Percentiles rank a stretch among this genome's conserved stretches.
Evolutionary conservation across 108 stramenopile species (phyloP).

Genomic region (Nitzschia sp.): DNA sequence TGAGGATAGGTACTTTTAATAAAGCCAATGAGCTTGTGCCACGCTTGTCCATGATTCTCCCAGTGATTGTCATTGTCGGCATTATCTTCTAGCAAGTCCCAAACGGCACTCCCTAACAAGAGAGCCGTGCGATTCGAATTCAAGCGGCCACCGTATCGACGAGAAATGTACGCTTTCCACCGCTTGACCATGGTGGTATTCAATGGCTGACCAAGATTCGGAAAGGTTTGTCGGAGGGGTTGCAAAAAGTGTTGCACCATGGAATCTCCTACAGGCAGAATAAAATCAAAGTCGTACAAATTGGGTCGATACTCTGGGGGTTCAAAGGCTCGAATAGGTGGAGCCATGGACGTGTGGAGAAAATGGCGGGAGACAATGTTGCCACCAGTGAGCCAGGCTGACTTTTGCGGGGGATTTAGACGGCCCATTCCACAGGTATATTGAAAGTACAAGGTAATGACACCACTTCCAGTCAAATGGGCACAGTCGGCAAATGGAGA

Average conservation of each 20-base stretch:
- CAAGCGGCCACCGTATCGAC: background rate
- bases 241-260: conserved; percentile 10
- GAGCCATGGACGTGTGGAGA: background rate
- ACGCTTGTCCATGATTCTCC: background rate
- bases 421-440: conserved; percentile 35
- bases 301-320: background rate
- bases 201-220: background rate
- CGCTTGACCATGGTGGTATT: conserved; percentile 8
- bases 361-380: background rate
- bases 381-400: conserved; percentile 13
- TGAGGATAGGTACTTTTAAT: conserved; percentile 7
- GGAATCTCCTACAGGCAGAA: conserved; percentile 24
- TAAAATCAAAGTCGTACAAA: background rate
- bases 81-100: conserved; percentile 26
- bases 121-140: conserved; percentile 4
- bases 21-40: background rate
- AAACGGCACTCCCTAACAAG: conserved; percentile 18
- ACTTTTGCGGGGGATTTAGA: conserved; percentile 3
- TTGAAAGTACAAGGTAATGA: conserved; percentile 17
- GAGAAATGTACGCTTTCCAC: background rate
- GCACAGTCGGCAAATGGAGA: conserved; percentile 13
- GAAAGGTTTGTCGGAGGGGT: background rate
- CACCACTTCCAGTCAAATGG: background rate
- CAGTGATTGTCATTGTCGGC: background rate
- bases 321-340: conserved; percentile 19